phyloP scores from a whole-genome alignment of 805 yeast species.

The Dipodascus geniculatus region DNA sequence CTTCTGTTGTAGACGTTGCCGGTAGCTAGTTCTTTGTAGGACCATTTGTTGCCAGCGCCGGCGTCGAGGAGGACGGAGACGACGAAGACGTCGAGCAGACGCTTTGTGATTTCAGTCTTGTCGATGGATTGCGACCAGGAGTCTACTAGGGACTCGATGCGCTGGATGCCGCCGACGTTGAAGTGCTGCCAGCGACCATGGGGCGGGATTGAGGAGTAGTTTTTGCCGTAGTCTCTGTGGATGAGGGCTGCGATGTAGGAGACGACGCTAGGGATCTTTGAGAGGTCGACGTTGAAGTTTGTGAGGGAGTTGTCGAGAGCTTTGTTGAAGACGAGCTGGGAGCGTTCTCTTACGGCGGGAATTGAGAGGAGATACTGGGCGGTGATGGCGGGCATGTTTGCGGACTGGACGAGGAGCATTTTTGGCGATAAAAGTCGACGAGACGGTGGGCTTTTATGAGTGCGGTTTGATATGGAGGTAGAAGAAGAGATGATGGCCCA shows the following conservation, averaged over 20 bases:
- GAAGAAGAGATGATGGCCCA: too few relatives aligned
- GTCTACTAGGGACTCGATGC: constrained; percentile 34
- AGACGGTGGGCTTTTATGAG: constrained; percentile 4
- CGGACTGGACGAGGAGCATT: neutral
- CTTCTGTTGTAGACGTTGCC: constrained; percentile 32
- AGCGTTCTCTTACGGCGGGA: constrained; percentile 43
- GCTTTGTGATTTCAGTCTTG: constrained; percentile 37
- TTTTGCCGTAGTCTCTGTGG: constrained; percentile 33
- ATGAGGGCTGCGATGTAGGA: constrained; percentile 37
- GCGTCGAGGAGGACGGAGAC: constrained; percentile 56
- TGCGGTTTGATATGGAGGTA: neutral
- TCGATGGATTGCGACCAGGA: constrained; percentile 27
- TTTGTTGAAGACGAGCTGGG: constrained; percentile 32
- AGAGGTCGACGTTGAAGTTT: constrained; percentile 36
- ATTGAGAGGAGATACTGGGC: constrained; percentile 35
- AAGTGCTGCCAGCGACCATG: constrained; percentile 63
- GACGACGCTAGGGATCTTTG: constrained; percentile 32
- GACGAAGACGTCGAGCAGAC: constrained; percentile 45
- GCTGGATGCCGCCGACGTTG: constrained; percentile 36
- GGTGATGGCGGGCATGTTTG: neutral
- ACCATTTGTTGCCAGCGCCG: constrained; percentile 56
- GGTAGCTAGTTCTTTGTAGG: constrained; percentile 30
- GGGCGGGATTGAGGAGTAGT: constrained; percentile 40
- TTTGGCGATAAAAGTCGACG: neutral
- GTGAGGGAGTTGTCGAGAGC: constrained; percentile 27